These are phyloP conservation scores for Trichoderma sp. DNA, from an alignment of 2,329 filamentous ascomycete species.

Conservation along the genomic window DNA sequence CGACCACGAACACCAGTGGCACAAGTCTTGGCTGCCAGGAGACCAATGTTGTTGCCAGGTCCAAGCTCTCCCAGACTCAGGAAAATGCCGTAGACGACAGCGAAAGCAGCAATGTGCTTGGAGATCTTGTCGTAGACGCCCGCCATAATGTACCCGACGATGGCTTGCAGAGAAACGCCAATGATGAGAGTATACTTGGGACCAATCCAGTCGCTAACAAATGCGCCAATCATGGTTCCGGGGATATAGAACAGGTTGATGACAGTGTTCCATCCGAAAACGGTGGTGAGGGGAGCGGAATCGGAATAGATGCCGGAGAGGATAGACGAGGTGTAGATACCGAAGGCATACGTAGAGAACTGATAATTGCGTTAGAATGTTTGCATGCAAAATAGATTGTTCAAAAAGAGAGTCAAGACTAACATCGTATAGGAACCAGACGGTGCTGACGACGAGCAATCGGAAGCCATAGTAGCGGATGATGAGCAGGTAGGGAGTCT, in stretches of 20 bases:
- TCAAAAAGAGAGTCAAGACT: conserved; percentile 27
- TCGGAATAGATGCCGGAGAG: conserved; percentile 62
- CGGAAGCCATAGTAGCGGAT: conserved; percentile 71
- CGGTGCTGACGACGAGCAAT: conserved; percentile 65
- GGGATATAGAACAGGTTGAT: conserved; percentile 89
- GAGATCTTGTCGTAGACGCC: conserved; percentile 72
- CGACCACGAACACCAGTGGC: conserved; percentile 81
- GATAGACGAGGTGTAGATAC: conserved; percentile 79
- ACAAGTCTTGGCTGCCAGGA: conserved; percentile 82
- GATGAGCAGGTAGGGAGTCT: conserved; percentile 56
- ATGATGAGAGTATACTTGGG: conserved; percentile 70
- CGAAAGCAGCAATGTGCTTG: conserved; percentile 42
- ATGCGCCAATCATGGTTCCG: conserved; percentile 74
- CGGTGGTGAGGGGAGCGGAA: conserved; percentile 64
- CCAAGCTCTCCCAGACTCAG: conserved; percentile 55
- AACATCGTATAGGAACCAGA: conserved; percentile 84
- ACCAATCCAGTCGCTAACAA: conserved; percentile 74
- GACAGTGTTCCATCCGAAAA: conserved; percentile 85
- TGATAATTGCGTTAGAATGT: conserved; percentile 22
- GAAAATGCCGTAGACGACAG: conserved; percentile 41
- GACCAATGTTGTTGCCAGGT: conserved; percentile 87
- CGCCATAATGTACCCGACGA: conserved; percentile 87
- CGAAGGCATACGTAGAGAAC: conserved; percentile 82
- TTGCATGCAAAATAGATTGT: not conserved
- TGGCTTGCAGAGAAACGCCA: conserved; percentile 69